Percentiles rank a stretch among this genome's conserved stretches.
phyloP scores from a whole-genome alignment of 2,329 filamentous ascomycete species.

The Beauveria sp. region DNA sequence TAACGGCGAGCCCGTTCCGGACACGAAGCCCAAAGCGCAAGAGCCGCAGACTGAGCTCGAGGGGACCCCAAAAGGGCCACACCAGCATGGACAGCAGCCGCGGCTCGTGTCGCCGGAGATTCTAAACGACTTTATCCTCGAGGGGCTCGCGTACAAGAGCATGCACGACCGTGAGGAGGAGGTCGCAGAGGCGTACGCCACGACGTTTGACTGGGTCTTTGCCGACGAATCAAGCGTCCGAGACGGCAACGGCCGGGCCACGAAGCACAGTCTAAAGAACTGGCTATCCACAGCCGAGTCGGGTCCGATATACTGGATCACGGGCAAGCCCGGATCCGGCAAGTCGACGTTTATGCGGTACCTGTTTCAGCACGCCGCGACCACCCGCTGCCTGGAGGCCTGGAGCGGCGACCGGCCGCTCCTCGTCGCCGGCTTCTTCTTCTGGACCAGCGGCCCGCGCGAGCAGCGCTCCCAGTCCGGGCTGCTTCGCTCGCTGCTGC shows the following conservation, averaged over 20 bases:
- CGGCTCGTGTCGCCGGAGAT: constrained; percentile 16
- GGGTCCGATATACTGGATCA: constrained; percentile 29
- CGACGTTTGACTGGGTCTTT: constrained; percentile 32
- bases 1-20: neutral
- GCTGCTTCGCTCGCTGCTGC: constrained; percentile 27
- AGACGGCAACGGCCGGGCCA: neutral
- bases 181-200: constrained; percentile 22
- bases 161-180: constrained; percentile 25
- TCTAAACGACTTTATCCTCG: constrained; percentile 25
- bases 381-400: constrained; percentile 12
- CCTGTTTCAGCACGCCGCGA: constrained; percentile 20
- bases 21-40: neutral
- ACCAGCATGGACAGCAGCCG: neutral
- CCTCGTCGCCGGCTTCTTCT: constrained; percentile 33
- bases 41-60: neutral
- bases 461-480: constrained; percentile 31
- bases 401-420: constrained; percentile 21
- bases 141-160: constrained; percentile 24
- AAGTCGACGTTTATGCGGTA: constrained; percentile 39
- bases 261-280: constrained; percentile 16
- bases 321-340: constrained; percentile 36
- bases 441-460: constrained; percentile 35
- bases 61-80: neutral
- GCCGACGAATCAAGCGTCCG: constrained; percentile 5
- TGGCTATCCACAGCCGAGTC: constrained; percentile 20